Base-by-base conservation (phyloP, 2,329 filamentous ascomycete species). In the Diaporthe sp. region DNA sequence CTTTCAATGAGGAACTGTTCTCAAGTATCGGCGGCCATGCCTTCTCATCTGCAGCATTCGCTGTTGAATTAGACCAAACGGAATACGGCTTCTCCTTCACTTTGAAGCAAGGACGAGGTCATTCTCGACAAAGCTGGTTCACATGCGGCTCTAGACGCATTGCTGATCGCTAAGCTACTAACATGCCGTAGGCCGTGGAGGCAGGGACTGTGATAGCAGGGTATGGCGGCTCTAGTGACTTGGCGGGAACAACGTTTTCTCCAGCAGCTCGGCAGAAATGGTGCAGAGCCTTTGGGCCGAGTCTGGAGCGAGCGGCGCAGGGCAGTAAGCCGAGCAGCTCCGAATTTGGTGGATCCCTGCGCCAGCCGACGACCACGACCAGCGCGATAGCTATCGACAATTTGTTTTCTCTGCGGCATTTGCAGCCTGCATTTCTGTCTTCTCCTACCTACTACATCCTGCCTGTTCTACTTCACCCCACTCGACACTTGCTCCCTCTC, bases 321-420 rank as follows among this genome's bases (percentile, higher is more conserved):
- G 51, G 19, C 66, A 37, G 61, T 74, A 75, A 75, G 51, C 74
- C 71, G 71, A 73, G 71, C 51, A 73, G 71, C 74, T 73, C 74
- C 74, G 74, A 75, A 71, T 39, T 37, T 25, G 50, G 74, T 71
- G 74, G 71, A 58, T 71, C 58, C 58, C 47, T 59, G 58, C 37
- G 30, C 51, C 71, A 65, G 59, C 74, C 58, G 47, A 44, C 68
- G 30, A 58, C 50, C 56, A 72, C 42, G 47, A 66, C 55, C 50
- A 25, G 58, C 30, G 51, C 71, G 50, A 73, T 51, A 71, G 72
- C 72, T 76, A 76, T 75, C 77, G 77, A 76, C 77, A 75, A 75
- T 79, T 78, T 79, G 77, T 74, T 76, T 78, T 76, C 79, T 79
- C 78, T 81, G 80, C 79, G 80, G 80, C 77, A 81, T 81, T 81